Evolutionary conservation across 768 basidiomycete species (phyloP).

Genomic region (Leccinum truebloodii): DNA sequence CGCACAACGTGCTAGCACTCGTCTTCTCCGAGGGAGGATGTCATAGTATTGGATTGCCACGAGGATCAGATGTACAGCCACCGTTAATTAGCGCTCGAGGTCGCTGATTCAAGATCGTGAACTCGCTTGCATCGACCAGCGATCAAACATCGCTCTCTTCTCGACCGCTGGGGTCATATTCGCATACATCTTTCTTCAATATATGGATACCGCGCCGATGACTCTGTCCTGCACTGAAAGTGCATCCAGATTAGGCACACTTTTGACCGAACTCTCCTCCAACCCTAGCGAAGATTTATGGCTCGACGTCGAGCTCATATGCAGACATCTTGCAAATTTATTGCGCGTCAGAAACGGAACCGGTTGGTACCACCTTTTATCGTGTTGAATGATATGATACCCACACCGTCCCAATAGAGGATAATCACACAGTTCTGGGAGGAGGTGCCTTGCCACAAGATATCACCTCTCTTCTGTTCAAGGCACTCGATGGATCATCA

Average conservation of each 20-base stretch:
- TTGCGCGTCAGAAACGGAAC: slow-evolving; percentile 56
- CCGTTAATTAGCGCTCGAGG: background rate
- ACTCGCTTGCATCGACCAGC: background rate
- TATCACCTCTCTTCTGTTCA: slow-evolving; percentile 58
- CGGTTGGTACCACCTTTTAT: slow-evolving; percentile 37
- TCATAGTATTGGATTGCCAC: background rate
- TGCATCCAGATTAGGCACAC: slow-evolving; percentile 34
- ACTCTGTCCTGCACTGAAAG: slow-evolving; percentile 27
- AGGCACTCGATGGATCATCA: slow-evolving; percentile 50
- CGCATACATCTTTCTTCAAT: background rate
- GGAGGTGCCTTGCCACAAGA: slow-evolving; percentile 63
- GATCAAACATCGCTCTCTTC: background rate
- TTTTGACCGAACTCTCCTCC: slow-evolving; percentile 35
- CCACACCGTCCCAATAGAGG: slow-evolving; percentile 45
- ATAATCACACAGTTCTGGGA: slow-evolving; percentile 72
- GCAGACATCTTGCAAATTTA: slow-evolving; percentile 60
- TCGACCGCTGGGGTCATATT: background rate
- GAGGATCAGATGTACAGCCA: background rate
- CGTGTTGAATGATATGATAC: slow-evolving; percentile 2
- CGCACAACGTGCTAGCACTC: background rate
- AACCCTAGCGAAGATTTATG: slow-evolving; percentile 41
- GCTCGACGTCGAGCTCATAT: slow-evolving; percentile 51
- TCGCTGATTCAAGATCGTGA: background rate
- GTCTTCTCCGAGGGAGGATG: background rate
- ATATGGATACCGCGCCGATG: slow-evolving; percentile 22